Evolutionary conservation across 768 basidiomycete genomes (phyloP).

Genomic region (Pleurotus ostreatus): DNA sequence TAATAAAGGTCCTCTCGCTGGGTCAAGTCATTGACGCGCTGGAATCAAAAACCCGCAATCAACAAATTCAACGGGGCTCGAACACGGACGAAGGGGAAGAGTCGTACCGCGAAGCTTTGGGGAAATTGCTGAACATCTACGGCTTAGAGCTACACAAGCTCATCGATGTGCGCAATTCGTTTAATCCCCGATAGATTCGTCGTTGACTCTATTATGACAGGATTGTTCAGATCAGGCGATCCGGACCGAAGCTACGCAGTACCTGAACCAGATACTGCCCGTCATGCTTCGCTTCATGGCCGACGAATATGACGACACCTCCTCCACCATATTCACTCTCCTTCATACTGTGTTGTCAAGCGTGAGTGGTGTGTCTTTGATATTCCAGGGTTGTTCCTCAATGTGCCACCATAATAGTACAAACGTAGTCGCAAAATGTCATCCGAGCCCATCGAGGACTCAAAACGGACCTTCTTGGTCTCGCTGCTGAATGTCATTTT

Average conservation of each 20-base stretch:
- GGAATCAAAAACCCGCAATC: conserved; percentile 67
- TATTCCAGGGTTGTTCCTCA: background rate
- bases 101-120: conserved; percentile 85
- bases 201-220: conserved; percentile 28
- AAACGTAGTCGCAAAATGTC: conserved; percentile 69
- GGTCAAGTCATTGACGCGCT: conserved; percentile 78
- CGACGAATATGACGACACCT: conserved; percentile 88
- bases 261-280: conserved; percentile 70
- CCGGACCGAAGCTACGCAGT: conserved; percentile 55
- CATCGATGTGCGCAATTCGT: conserved; percentile 57
- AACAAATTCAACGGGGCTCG: conserved; percentile 61
- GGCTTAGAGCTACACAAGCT: conserved; percentile 84
- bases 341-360: conserved; percentile 68
- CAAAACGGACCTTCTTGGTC: conserved; percentile 71
- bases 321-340: conserved; percentile 79
- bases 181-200: conserved; percentile 8
- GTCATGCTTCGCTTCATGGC: conserved; percentile 85
- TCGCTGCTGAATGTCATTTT: conserved; percentile 77
- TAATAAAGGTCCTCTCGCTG: conserved; percentile 86
- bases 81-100: conserved; percentile 86
- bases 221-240: conserved; percentile 58
- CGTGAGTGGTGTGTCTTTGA: conserved; percentile 43
- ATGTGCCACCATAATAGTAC: conserved; percentile 49
- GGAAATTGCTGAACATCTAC: conserved; percentile 74
- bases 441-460: conserved; percentile 55